Percentiles rank a stretch among this genome's conserved stretches.
Evolutionary conservation across 495 filamentous ascomycete genomes (phyloP).

Genomic region (Aspergillus kassunensis): DNA sequence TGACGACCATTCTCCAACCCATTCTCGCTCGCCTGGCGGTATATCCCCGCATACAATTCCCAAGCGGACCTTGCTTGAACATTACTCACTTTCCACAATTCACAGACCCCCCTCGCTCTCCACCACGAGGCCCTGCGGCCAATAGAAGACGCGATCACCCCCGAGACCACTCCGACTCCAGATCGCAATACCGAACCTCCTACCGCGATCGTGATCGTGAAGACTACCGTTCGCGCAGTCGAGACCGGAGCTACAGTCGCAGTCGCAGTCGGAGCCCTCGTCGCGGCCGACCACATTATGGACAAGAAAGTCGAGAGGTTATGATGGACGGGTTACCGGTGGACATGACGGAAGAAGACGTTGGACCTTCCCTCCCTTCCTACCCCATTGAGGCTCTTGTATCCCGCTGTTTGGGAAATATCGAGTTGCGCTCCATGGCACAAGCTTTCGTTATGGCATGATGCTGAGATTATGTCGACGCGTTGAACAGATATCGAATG

Average conservation of each 20-base stretch:
- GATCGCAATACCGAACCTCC: conserved; percentile 30
- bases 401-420: background rate
- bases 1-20: conserved; percentile 40
- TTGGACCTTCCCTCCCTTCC: conserved; percentile 41
- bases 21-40: conserved; percentile 46
- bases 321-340: conserved; percentile 59
- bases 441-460: conserved; percentile 23
- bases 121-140: conserved; percentile 37
- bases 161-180: conserved; percentile 26
- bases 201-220: conserved; percentile 57
- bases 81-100: conserved; percentile 27
- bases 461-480: conserved; percentile 45
- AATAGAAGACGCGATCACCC: conserved; percentile 36
- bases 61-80: conserved; percentile 17
- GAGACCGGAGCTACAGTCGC: conserved; percentile 38
- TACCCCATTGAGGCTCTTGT: conserved; percentile 5
- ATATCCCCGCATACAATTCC: conserved; percentile 36
- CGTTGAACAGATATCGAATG: conserved; percentile 55
- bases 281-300: conserved; percentile 42
- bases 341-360: conserved; percentile 60
- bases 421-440: conserved; percentile 13
- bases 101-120: conserved; percentile 36
- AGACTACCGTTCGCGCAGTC: conserved; percentile 48
- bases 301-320: conserved; percentile 53
- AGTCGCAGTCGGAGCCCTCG: conserved; percentile 36